Base-by-base conservation (phyloP, 345 rosid genomes). In the Arabidopsis arenosa region DNA sequence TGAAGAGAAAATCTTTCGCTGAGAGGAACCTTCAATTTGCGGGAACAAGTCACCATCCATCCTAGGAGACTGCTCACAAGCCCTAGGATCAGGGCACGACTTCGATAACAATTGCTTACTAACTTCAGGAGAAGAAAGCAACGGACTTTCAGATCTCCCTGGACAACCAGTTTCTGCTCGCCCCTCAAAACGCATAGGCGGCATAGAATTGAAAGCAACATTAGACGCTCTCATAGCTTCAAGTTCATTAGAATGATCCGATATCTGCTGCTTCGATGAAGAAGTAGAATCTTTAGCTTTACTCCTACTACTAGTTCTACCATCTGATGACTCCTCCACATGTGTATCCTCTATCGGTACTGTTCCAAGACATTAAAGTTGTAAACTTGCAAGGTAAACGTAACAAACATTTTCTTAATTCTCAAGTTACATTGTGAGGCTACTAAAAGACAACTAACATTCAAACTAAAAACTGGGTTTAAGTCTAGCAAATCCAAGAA, bases 131-230 rank as follows among this genome's bases (percentile, higher is more conserved):
- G 79, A 77, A 53, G 76, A 36, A 12, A 59, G 7, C 9, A 48
- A 43, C 56, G 70, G 76, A 13, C 63, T 67, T 45, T 9, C 80
- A 62, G 43, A 40, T 40, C 56, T 63, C 48, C 28, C 35, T 5
- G 26, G 13, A 66, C n/a, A 72, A 65, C n/a, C 69, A 51, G 13
- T 13, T 10, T 76, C 78, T 39, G 9, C 52, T 53, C 18, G 66
- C 52, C 72, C 80, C 35, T 80, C 78, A 23, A 83, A 51, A 70
- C 60, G 88, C 91, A 88, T 74, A n/a, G 84, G 58, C 11, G 93
- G 95, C 96, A 90, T 79, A 33, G 97, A 94, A 75, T 39, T 79
- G 79, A 85, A 87, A 47, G 77, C 76, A 33, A 79, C 70, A 68
- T 81, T 57, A 1, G 84, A 84, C n/a, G 85, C 85, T 51, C 70